A percentile compares a stretch with the other conserved stretches of the same genome.
Conservation (phyloP, 306 rosid species). For the Cercis canadensis region DNA sequence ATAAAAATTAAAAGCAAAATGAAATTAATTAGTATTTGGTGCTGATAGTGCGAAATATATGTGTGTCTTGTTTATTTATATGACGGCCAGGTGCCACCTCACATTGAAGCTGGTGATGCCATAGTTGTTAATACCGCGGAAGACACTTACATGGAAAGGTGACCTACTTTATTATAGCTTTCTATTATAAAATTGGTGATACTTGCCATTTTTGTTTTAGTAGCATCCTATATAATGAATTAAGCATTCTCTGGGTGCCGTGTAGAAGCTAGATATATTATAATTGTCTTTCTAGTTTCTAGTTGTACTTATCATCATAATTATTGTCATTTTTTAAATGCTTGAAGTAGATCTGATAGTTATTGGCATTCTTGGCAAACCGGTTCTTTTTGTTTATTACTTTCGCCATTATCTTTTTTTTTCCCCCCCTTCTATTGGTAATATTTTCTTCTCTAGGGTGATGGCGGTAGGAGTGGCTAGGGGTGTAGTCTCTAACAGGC, state of each 20-base stretch:
- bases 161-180: constrained; percentile 29
- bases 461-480: background rate
- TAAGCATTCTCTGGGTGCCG: constrained; percentile 7
- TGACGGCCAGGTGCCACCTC: constrained; percentile 75
- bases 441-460: background rate
- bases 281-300: constrained; percentile 1
- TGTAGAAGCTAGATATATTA: constrained; percentile 9
- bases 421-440: too few relatives aligned
- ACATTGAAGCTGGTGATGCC: constrained; percentile 74
- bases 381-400: too few relatives aligned
- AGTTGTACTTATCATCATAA: too few relatives aligned
- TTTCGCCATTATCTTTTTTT: too few relatives aligned
- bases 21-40: constrained; percentile 21
- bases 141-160: constrained; percentile 87
- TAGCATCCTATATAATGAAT: background rate
- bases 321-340: constrained; percentile 1
- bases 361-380: constrained; percentile 16
- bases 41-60: constrained; percentile 17
- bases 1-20: constrained; percentile 20
- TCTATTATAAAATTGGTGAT: constrained; percentile 15
- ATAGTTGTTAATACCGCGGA: constrained; percentile 75
- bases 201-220: too few relatives aligned
- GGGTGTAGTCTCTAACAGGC: background rate
- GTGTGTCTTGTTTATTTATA: constrained; percentile 8
- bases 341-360: constrained; percentile 5